Conservation (phyloP, 495 filamentous ascomycete genomes). For the Neurospora sp. region DNA sequence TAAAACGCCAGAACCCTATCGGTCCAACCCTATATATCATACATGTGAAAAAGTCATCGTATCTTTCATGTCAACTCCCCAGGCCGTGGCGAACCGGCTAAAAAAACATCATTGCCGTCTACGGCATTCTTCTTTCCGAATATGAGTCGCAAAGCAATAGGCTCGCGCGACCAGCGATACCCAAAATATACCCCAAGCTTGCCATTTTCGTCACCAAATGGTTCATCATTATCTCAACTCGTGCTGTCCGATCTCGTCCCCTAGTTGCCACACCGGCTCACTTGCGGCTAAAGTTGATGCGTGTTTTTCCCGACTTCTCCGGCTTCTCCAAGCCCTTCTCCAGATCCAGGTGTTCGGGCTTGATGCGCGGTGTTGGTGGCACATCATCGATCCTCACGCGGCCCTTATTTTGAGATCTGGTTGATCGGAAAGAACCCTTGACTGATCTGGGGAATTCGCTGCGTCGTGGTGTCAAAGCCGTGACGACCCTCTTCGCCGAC, state of each 20-base stretch:
- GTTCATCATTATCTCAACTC: background rate
- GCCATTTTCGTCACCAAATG: background rate
- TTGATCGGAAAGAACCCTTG: conserved; percentile 24
- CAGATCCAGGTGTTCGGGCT: conserved; percentile 30
- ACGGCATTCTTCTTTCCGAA: background rate
- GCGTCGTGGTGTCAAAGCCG: conserved; percentile 43
- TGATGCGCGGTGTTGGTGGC: conserved; percentile 39
- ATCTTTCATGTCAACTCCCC: conserved; percentile 5
- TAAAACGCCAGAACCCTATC: conserved; percentile 26
- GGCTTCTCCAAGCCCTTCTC: conserved; percentile 38
- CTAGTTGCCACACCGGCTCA: background rate
- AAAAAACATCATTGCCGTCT: background rate
- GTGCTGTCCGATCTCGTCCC: background rate
- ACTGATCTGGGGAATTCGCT: conserved; percentile 44
- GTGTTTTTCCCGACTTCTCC: conserved; percentile 20
- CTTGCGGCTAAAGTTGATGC: conserved; percentile 25
- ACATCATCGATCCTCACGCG: conserved; percentile 34
- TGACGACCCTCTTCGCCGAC: conserved; percentile 43
- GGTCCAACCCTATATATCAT: conserved; percentile 15
- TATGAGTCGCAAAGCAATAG: background rate
- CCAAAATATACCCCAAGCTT: background rate
- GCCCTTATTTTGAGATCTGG: conserved; percentile 15
- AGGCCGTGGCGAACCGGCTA: conserved; percentile 3
- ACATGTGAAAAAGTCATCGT: conserved; percentile 14
- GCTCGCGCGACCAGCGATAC: background rate